phyloP scores from a whole-genome alignment of 228 moss, liverwort and hornwort genomes.

The Sphagnum magellanicum region DNA sequence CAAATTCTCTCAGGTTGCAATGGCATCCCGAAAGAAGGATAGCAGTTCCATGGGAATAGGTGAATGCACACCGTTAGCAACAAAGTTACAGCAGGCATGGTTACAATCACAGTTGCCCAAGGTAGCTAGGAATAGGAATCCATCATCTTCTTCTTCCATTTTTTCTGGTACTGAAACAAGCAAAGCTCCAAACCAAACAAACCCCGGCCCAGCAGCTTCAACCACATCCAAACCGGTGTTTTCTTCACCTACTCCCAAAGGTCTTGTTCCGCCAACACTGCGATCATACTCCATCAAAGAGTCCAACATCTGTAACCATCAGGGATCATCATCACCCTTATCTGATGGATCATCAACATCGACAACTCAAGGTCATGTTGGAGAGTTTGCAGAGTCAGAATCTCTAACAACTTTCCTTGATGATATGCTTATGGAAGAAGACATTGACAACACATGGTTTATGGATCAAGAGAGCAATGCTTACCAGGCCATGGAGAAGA shows the following conservation, averaged over 20 bases:
- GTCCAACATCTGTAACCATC: slow-evolving; percentile 4
- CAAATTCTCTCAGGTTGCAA: neutral
- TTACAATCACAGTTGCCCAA: slow-evolving; percentile 31
- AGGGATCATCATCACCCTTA: slow-evolving; percentile 7
- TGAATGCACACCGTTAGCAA: slow-evolving; percentile 26
- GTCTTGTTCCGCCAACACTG: slow-evolving; percentile 2
- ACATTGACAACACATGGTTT: slow-evolving; percentile 22
- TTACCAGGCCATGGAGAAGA: slow-evolving; percentile 38
- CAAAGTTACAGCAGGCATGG: slow-evolving; percentile 44
- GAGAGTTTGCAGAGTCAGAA: slow-evolving; percentile 17
- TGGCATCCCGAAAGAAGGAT: neutral
- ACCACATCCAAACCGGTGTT: slow-evolving; percentile 3
- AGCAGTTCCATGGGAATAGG: neutral
- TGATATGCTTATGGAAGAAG: slow-evolving; percentile 29
- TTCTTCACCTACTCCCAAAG: slow-evolving; percentile 7
- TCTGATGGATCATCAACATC: slow-evolving; percentile 13
- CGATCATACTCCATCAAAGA: slow-evolving; percentile 11
- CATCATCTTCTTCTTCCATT: slow-evolving; percentile 6
- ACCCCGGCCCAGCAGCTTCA: slow-evolving; percentile 15
- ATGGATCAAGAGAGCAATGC: slow-evolving; percentile 29
- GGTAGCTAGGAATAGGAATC: slow-evolving; percentile 4
- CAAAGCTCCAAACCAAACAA: slow-evolving; percentile 32
- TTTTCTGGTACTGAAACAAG: slow-evolving; percentile 1
- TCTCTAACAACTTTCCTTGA: slow-evolving; percentile 28
- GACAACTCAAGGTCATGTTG: slow-evolving; percentile 6